Evolutionary conservation across 805 yeast species (phyloP).

Genomic region (Dipodascus geniculatus): DNA sequence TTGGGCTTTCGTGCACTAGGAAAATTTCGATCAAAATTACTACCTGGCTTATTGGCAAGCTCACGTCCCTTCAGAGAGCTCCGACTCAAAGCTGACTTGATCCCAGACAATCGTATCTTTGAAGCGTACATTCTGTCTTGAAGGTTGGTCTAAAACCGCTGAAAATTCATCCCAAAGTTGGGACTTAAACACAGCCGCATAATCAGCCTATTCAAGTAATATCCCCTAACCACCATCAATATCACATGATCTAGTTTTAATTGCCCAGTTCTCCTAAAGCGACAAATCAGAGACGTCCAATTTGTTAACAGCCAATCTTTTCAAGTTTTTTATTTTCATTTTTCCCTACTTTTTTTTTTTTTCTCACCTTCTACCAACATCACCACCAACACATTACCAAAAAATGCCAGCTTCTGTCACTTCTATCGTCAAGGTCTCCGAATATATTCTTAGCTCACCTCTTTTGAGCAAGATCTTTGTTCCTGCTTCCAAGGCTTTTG

Average conservation of each 20-base stretch:
- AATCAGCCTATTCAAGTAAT: no score
- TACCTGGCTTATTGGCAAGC: slow-evolving; percentile 3
- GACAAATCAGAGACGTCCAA: slow-evolving; percentile 1
- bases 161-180: neutral
- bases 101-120: neutral
- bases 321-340: neutral
- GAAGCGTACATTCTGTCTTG: neutral
- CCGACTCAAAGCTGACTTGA: neutral
- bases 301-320: neutral
- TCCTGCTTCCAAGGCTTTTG: slow-evolving; percentile 70
- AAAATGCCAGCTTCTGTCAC: neutral
- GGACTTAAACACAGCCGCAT: neutral
- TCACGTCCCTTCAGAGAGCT: slow-evolving; percentile 2
- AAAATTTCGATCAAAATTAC: slow-evolving; percentile 33
- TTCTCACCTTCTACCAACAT: neutral
- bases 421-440: slow-evolving; percentile 29
- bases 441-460: slow-evolving; percentile 73
- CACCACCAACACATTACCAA: neutral
- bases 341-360: neutral
- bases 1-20: slow-evolving; percentile 30
- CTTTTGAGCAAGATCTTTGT: slow-evolving; percentile 59
- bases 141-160: neutral
- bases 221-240: no score
- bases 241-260: no score
- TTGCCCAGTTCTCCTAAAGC: no score